A percentile compares a stretch with the other conserved stretches of the same genome.
These are phyloP conservation scores for Alopecurus myosuroides DNA, from an alignment of 176 grass and related monocot species.

Conservation along the genomic window DNA sequence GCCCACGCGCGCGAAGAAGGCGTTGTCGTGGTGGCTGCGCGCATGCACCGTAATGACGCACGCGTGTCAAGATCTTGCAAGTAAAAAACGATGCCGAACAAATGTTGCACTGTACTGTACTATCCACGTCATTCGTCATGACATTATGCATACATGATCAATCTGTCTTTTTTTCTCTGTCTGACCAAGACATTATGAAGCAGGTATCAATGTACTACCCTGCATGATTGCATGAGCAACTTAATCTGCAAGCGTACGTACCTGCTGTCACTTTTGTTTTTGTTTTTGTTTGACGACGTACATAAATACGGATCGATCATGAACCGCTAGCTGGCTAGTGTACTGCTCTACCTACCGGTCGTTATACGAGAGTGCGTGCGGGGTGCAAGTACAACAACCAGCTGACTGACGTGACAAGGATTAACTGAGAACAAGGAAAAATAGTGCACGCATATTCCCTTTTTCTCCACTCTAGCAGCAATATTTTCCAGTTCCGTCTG, in stretches of 20 bases:
- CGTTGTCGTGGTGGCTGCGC: constrained; percentile 96
- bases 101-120: not conserved
- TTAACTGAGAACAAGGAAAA: not conserved
- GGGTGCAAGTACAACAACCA: not conserved
- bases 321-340: not conserved
- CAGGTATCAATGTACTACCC: not conserved
- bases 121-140: not conserved
- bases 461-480: not conserved
- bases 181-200: not conserved
- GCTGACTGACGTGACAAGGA: not conserved
- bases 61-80: not conserved
- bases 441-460: not conserved
- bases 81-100: not conserved
- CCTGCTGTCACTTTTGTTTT: not conserved
- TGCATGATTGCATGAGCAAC: not conserved
- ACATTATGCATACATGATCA: not conserved
- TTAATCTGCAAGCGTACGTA: not conserved
- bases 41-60: not conserved
- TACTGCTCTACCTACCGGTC: not conserved
- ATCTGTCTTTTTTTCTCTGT: too few species aligned
- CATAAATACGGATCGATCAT: not conserved
- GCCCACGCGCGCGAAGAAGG: constrained; percentile 89
- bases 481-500: not conserved
- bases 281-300: not conserved
- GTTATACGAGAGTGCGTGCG: not conserved